Evolutionary conservation across 2,329 filamentous ascomycete species (phyloP).

Genomic region (Botrytis paeoniae): DNA sequence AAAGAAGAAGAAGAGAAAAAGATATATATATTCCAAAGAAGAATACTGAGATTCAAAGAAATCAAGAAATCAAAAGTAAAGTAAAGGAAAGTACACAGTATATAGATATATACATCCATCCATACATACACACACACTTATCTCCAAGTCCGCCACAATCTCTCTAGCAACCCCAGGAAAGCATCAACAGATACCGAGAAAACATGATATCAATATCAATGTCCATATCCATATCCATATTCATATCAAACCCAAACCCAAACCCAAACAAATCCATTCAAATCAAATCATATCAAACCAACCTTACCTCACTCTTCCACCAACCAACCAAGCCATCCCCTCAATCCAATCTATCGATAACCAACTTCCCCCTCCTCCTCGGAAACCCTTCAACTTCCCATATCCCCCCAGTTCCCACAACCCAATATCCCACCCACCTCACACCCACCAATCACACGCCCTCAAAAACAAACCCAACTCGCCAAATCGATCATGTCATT

Average conservation of each 20-base stretch:
- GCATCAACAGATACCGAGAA: neutral
- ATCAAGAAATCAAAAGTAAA: neutral
- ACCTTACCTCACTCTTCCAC: neutral
- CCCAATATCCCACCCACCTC: neutral
- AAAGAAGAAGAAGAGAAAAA: neutral
- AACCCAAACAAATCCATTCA: too few relatives aligned
- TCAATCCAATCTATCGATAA: neutral
- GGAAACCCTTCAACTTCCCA: neutral
- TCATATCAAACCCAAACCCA: too few relatives aligned
- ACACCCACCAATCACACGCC: neutral
- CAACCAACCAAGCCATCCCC: neutral
- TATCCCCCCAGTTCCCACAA: neutral
- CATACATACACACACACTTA: neutral
- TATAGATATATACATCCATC: neutral
- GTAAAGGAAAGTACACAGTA: neutral
- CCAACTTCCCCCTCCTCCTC: neutral
- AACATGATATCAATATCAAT: too few relatives aligned
- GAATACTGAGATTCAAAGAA: too few relatives aligned
- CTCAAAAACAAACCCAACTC: neutral
- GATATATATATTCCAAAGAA: neutral
- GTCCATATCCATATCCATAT: too few relatives aligned
- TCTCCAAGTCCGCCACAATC: neutral
- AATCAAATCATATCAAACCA: too few relatives aligned
- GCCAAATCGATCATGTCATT: neutral
- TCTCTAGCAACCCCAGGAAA: neutral